Conservation (phyloP, 2,329 filamentous ascomycete genomes). For the Xylariomycetidae sp. region DNA sequence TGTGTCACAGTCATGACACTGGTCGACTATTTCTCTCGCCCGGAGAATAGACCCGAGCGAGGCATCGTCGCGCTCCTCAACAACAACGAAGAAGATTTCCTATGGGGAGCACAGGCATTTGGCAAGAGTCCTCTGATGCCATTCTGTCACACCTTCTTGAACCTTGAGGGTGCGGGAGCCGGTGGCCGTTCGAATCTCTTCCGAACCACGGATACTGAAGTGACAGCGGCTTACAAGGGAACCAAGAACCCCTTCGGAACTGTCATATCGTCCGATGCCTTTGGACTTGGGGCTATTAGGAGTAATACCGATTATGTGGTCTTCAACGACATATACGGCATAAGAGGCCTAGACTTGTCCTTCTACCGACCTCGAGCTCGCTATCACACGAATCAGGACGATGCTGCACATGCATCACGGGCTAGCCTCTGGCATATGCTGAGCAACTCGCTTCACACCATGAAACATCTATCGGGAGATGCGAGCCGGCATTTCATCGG, state of each 20-base stretch:
- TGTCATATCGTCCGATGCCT: conserved; percentile 78
- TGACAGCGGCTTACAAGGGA: conserved; percentile 72
- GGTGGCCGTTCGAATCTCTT: conserved; percentile 86
- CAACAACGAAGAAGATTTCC: conserved; percentile 90
- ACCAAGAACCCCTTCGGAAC: conserved; percentile 76
- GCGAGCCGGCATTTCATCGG: conserved; percentile 59
- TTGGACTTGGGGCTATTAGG: conserved; percentile 69
- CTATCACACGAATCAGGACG: conserved; percentile 91
- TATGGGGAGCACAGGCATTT: conserved; percentile 84
- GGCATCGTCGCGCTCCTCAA: conserved; percentile 86
- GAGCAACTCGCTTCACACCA: conserved; percentile 72
- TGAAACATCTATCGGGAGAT: conserved; percentile 65
- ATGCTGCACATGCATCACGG: conserved; percentile 70
- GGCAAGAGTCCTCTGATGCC: conserved; percentile 75
- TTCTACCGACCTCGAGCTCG: conserved; percentile 82
- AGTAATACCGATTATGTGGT: conserved; percentile 89
- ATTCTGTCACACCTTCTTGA: conserved; percentile 83
- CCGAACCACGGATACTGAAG: conserved; percentile 79
- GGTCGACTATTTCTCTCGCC: conserved; percentile 76
- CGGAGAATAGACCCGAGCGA: conserved; percentile 66
- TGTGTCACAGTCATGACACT: conserved; percentile 84
- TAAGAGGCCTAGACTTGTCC: conserved; percentile 86
- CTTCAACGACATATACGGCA: conserved; percentile 70
- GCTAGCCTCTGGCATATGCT: conserved; percentile 90
- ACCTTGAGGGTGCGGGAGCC: conserved; percentile 90